These are phyloP conservation scores for Areca catechu DNA, from an alignment of 176 grass and related monocot species.

Conservation along the genomic window DNA sequence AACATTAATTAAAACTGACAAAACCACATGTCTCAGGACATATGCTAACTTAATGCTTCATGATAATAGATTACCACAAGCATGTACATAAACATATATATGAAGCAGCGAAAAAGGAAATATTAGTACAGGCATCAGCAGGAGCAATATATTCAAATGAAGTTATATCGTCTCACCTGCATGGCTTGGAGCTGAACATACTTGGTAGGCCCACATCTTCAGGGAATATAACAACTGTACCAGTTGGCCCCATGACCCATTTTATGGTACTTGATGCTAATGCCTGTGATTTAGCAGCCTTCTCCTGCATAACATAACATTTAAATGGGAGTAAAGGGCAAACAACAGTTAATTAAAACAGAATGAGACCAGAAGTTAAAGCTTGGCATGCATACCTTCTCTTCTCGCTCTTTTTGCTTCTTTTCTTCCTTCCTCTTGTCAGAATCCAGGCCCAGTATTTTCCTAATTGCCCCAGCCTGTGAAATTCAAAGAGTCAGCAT, in stretches of 20 bases:
- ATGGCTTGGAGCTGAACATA: constrained; percentile 60
- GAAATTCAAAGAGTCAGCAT: neutral
- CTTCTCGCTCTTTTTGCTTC: constrained; percentile 48
- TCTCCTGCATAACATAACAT: constrained; percentile 30
- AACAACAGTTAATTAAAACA: neutral
- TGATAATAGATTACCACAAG: too few relatives aligned
- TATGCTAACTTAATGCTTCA: too few relatives aligned
- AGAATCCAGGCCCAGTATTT: constrained; percentile 67
- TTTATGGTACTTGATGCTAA: constrained; percentile 41
- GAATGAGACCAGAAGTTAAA: neutral
- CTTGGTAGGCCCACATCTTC: constrained; percentile 52
- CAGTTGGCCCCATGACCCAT: constrained; percentile 42
- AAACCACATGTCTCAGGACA: neutral
- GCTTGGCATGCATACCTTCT: constrained; percentile 25
- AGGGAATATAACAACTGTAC: constrained; percentile 57
- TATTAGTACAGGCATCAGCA: too few relatives aligned
- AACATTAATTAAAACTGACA: constrained; percentile 15
- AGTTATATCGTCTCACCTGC: constrained; percentile 25
- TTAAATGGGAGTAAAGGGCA: neutral
- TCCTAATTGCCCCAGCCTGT: constrained; percentile 68
- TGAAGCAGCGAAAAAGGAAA: neutral
- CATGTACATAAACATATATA: too few relatives aligned
- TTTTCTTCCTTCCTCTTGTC: constrained; percentile 68
- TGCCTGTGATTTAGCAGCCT: constrained; percentile 32
- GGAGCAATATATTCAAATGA: neutral